Conservation (phyloP, 2,329 filamentous ascomycete species). For the Didymella pinodella region DNA sequence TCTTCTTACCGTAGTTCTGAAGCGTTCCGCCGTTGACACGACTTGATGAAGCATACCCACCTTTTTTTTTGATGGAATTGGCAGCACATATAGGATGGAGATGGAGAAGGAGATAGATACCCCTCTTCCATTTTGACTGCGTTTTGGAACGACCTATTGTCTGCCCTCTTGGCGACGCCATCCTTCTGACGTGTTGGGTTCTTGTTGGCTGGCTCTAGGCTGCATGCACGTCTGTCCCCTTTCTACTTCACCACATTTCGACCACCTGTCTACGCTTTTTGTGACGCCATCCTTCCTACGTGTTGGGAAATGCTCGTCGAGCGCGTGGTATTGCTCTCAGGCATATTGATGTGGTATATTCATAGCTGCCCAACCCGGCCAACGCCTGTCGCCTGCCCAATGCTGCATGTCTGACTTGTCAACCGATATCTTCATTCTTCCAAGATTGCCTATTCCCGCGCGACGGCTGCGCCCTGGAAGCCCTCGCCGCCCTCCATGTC, state of each 20-base stretch:
- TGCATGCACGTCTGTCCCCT: not conserved
- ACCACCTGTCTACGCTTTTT: too few species aligned
- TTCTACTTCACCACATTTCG: not conserved
- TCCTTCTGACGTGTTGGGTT: not conserved
- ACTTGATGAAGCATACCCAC: not conserved
- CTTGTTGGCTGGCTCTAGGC: not conserved
- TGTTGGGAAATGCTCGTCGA: not conserved
- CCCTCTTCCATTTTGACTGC: not conserved
- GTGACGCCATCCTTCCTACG: too few species aligned
- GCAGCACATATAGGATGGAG: not conserved
- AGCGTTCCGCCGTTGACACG: not conserved
- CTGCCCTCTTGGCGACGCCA: not conserved
- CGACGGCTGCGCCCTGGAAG: conserved; percentile 37
- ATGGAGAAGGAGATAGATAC: not conserved
- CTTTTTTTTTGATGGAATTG: not conserved
- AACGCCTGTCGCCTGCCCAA: conserved; percentile 34
- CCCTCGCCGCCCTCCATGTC: conserved; percentile 41
- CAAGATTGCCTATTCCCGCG: conserved; percentile 7
- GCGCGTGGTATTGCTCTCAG: not conserved
- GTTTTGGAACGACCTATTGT: not conserved
- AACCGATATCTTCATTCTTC: not conserved
- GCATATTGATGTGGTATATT: conserved; percentile 15
- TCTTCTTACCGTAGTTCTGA: not conserved
- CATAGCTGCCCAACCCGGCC: conserved; percentile 26
- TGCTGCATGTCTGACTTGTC: conserved; percentile 22